A percentile compares a stretch with the other conserved stretches of the same genome.
These are phyloP conservation scores for Fraxinus greggii DNA, from an alignment of 305 asterid species.

Conservation along the genomic window DNA sequence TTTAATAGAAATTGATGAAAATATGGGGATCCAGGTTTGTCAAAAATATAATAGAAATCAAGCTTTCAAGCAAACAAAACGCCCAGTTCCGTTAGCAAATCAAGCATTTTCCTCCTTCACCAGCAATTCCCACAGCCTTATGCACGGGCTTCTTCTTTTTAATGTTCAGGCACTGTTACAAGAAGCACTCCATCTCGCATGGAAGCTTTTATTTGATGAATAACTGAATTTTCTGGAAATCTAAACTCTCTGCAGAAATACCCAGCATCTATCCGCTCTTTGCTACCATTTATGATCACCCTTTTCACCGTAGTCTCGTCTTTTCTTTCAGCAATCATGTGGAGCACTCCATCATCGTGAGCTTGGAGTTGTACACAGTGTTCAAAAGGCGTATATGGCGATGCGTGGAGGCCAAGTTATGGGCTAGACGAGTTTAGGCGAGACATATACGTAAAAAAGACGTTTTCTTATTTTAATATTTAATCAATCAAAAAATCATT, in stretches of 20 bases:
- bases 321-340: slow-evolving; percentile 27
- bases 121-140: slow-evolving; percentile 28
- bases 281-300: slow-evolving; percentile 36
- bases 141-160: slow-evolving; percentile 27
- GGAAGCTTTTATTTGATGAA: slow-evolving; percentile 38
- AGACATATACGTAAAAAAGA: no score
- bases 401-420: no score
- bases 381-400: no score
- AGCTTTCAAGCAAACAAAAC: slow-evolving; percentile 49
- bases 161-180: slow-evolving; percentile 39
- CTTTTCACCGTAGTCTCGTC: slow-evolving; percentile 16
- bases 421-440: no score
- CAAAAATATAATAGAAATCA: not conserved
- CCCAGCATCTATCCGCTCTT: slow-evolving; percentile 29
- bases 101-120: slow-evolving; percentile 24
- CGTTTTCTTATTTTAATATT: no score
- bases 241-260: slow-evolving; percentile 35
- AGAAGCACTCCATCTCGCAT: slow-evolving; percentile 49
- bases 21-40: not conserved
- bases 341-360: slow-evolving; percentile 36
- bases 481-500: no score
- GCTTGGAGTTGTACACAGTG: slow-evolving; percentile 28
- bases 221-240: slow-evolving; percentile 40
- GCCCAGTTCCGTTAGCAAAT: slow-evolving; percentile 29
- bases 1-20: not conserved